Evolutionary conservation across 352 stramenopile genomes (phyloP), one percentile per base, ranked within the genome.

Genomic region (Phytophthora brassicae): DNA sequence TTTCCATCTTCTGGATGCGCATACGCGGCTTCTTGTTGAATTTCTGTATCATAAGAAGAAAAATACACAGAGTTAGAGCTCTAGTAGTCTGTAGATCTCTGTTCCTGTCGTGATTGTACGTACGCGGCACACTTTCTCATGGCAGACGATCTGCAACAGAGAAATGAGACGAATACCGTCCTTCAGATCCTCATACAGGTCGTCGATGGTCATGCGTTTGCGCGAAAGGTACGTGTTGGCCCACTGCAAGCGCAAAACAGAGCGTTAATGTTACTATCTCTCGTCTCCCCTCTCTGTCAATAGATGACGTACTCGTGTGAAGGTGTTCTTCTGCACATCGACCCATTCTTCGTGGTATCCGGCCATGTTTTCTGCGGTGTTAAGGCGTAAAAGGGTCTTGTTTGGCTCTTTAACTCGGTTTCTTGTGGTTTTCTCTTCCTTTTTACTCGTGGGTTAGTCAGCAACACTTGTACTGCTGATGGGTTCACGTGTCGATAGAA

Each of bases 1-100:
- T 97, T 70, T 97, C 90, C 72, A 97, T 92, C 75, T 96, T 97
- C 61, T 97, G 90, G 71, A 97, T 97, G 47, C 89, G 85, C 83
- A 97, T 96, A 61, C 89, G 89, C 57, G 87, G 88, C 56, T 96
- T 93, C 72, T 91, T 93, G 82, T 96, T 97, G 75, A 91, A 94
- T 84, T 95, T 96, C 80, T 94, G 56, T 36, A n/a, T 9, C 4
- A 2, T 60, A 36, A 65, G 3, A 35, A 45, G 16, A 20, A 54
- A 22, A 14, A n/a, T 42, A 16, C n/a, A n/a, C n/a, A 54, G 22
- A n/a, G n/a, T 16, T 46, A 17, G 12, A 47, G 17, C 19, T 12
- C n/a, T n/a, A n/a, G n/a, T n/a, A n/a, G n/a, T n/a, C n/a, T n/a
- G n/a, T n/a, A n/a, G n/a, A n/a, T n/a, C n/a, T n/a, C n/a, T n/a